Evolutionary conservation across 805 yeast species (phyloP).

Genomic region (Barnettozyma botsteinii): DNA sequence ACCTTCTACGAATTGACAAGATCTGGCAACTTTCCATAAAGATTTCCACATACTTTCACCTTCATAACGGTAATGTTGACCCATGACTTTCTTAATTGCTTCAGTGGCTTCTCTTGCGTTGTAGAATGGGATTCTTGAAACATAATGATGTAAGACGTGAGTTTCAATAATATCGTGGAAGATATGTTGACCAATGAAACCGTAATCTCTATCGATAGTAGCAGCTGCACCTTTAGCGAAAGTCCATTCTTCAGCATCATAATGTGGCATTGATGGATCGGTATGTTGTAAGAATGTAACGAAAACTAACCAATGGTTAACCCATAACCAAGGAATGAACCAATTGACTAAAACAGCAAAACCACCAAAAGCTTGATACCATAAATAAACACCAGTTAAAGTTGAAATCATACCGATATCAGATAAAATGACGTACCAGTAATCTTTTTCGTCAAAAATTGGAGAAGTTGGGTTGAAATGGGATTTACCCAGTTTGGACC

Average conservation of each 20-base stretch:
- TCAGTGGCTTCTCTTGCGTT: conserved; percentile 73
- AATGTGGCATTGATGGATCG: conserved; percentile 55
- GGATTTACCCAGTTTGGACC: conserved; percentile 37
- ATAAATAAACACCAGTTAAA: conserved; percentile 41
- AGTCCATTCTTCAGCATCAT: conserved; percentile 50
- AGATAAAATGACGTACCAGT: conserved; percentile 48
- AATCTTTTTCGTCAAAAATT: conserved; percentile 47
- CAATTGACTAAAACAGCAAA: conserved; percentile 49
- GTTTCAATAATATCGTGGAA: conserved; percentile 91
- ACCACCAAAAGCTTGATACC: conserved; percentile 43
- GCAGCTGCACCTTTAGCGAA: conserved; percentile 66
- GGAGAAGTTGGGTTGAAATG: conserved; percentile 54
- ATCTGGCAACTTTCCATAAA: conserved; percentile 52
- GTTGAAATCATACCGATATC: conserved; percentile 50
- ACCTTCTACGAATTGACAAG: conserved; percentile 70
- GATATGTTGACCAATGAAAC: conserved; percentile 57
- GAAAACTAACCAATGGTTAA: conserved; percentile 61
- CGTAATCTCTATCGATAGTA: conserved; percentile 57
- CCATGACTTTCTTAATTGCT: conserved; percentile 81
- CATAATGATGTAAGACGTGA: conserved; percentile 82
- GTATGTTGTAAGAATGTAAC: conserved; percentile 60
- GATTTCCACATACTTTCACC: conserved; percentile 56
- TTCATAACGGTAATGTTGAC: conserved; percentile 62
- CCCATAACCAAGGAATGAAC: conserved; percentile 54
- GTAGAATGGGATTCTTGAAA: conserved; percentile 81